These are phyloP conservation scores for Phyllostachys edulis DNA, from an alignment of 176 grass and related monocot genomes.

Conservation along the genomic window DNA sequence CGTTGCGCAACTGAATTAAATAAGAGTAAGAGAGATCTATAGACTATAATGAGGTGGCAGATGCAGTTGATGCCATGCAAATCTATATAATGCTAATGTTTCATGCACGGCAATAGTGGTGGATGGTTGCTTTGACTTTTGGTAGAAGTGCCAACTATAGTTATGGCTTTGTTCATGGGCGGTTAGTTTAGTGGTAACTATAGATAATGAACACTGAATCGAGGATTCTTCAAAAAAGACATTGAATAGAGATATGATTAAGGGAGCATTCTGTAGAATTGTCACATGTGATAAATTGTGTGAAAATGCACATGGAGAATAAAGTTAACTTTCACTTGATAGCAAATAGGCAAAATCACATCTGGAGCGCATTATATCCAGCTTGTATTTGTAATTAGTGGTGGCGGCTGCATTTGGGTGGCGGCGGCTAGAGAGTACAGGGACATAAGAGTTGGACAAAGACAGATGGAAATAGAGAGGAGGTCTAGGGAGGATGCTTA, in stretches of 20 bases:
- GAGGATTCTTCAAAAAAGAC: not conserved
- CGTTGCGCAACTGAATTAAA: slow-evolving; percentile 1
- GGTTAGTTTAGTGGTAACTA: not conserved
- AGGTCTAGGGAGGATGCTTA: not conserved
- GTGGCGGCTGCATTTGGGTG: not conserved
- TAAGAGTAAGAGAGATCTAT: not conserved
- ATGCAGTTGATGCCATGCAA: slow-evolving; percentile 21
- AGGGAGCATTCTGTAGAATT: not conserved
- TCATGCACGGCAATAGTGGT: not conserved
- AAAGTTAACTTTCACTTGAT: not conserved
- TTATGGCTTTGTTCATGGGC: slow-evolving; percentile 1
- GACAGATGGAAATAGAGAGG: not conserved
- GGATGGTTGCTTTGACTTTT: slow-evolving; percentile 13
- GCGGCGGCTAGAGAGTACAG: not conserved
- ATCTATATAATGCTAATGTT: not conserved
- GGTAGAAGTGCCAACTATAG: not conserved
- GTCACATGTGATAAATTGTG: slow-evolving; percentile 28
- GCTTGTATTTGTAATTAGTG: not conserved
- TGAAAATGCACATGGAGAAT: slow-evolving; percentile 14
- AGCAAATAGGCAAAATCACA: not conserved
- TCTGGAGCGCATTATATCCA: not conserved
- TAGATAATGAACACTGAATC: slow-evolving; percentile 33
- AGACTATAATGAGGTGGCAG: not conserved
- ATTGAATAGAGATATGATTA: not conserved
- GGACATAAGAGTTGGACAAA: not conserved